Conservation (phyloP, 257 asterid genomes). For the Verbascum thapsus region DNA sequence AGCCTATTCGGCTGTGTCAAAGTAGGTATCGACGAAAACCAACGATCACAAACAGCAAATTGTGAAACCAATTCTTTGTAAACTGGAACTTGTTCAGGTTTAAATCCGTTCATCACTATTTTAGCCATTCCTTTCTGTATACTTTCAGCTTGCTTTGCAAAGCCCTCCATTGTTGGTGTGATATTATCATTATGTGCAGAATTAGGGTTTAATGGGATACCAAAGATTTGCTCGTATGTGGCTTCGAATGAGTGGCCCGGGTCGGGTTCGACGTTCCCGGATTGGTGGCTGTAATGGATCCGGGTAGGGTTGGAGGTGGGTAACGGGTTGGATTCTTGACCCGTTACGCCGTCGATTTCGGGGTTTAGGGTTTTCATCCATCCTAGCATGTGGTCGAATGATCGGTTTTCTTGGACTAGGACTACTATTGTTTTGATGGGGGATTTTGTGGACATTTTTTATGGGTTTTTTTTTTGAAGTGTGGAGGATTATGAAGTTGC, state of each 20-base stretch:
- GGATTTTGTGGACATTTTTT: constrained; percentile 39
- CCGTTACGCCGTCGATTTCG: constrained; percentile 64
- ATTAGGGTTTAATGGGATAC: constrained; percentile 46
- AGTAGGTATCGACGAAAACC: constrained; percentile 66
- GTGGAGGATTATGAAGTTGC: constrained; percentile 10
- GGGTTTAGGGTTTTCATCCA: constrained; percentile 81
- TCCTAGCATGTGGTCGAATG: constrained; percentile 80
- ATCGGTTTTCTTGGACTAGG: constrained; percentile 76
- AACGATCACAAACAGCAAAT: constrained; percentile 75
- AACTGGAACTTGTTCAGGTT: constrained; percentile 59
- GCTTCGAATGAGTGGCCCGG: constrained; percentile 78
- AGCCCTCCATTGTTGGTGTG: constrained; percentile 66
- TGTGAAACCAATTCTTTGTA: constrained; percentile 54
- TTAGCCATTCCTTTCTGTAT: constrained; percentile 54
- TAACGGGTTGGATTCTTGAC: constrained; percentile 60
- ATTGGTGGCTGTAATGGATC: constrained; percentile 39
- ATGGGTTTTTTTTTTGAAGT: constrained; percentile 3
- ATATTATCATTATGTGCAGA: constrained; percentile 26
- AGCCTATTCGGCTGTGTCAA: constrained; percentile 78
- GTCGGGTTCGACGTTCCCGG: constrained; percentile 59
- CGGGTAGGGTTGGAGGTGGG: constrained; percentile 43
- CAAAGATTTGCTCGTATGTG: constrained; percentile 59
- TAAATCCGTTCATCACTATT: constrained; percentile 66
- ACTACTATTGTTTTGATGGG: constrained; percentile 77
- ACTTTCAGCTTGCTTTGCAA: constrained; percentile 73